Conservation (phyloP, 2,329 filamentous ascomycete species). For the Colletotrichum eleusines region DNA sequence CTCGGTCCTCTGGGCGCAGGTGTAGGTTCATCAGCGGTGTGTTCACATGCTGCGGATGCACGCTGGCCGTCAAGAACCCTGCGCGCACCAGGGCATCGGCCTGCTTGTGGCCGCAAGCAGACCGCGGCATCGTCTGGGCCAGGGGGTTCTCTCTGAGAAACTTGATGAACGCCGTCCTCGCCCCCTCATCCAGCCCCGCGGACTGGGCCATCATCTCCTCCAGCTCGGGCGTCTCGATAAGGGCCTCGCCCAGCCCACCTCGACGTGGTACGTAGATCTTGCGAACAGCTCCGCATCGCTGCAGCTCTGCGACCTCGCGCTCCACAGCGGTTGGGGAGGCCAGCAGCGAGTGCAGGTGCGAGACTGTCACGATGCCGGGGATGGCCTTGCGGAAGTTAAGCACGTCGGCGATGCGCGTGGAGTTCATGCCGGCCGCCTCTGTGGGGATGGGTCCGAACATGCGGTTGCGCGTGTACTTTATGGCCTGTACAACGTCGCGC, state of each 20-base stretch:
- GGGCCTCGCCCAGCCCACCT: conserved; percentile 72
- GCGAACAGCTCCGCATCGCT: conserved; percentile 67
- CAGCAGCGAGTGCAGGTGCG: conserved; percentile 72
- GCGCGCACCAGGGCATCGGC: conserved; percentile 70
- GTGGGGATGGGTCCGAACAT: conserved; percentile 76
- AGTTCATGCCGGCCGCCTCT: conserved; percentile 70
- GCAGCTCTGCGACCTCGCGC: conserved; percentile 73
- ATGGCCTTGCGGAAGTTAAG: conserved; percentile 70
- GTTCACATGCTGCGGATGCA: conserved; percentile 28
- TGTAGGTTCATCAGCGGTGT: conserved; percentile 54
- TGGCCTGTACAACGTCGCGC: conserved; percentile 73
- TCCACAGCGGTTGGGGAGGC: conserved; percentile 73
- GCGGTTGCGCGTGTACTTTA: conserved; percentile 68
- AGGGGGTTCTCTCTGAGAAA: conserved; percentile 66
- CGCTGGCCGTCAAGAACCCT: conserved; percentile 73
- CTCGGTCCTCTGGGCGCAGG: conserved; percentile 64
- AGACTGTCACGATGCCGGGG: conserved; percentile 73
- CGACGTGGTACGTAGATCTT: conserved; percentile 73
- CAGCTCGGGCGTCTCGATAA: conserved; percentile 71
- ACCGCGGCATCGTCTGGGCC: conserved; percentile 48
- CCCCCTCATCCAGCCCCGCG: conserved; percentile 48
- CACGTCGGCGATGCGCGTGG: conserved; percentile 71
- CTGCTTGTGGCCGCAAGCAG: conserved; percentile 50
- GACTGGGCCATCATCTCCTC: conserved; percentile 46
- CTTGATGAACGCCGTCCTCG: conserved; percentile 63